Conservation (phyloP, 2,329 filamentous ascomycete genomes). For the Nannizzia gypsea region DNA sequence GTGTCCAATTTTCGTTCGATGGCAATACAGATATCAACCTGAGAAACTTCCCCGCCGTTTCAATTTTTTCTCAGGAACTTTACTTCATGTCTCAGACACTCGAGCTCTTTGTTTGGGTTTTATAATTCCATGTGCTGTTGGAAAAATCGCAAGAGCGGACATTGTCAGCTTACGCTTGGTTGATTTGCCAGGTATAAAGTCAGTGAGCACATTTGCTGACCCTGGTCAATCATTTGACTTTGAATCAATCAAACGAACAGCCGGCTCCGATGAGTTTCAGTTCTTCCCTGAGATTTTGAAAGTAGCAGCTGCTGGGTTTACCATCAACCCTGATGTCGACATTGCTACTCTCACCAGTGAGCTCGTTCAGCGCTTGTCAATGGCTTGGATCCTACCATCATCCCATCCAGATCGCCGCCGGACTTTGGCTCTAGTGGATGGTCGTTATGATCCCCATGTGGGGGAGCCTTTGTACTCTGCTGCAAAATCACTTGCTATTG, state of each 20-base stretch:
- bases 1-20: too few relatives aligned
- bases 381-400: conserved; percentile 12
- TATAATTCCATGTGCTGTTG: conserved; percentile 6
- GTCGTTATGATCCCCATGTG: conserved; percentile 16
- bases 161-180: conserved; percentile 8
- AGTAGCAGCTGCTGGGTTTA: too few relatives aligned
- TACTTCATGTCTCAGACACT: too few relatives aligned
- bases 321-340: too few relatives aligned
- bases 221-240: neutral
- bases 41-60: too few relatives aligned
- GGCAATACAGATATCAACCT: too few relatives aligned
- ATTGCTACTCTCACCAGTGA: too few relatives aligned
- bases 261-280: too few relatives aligned
- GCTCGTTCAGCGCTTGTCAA: conserved; percentile 12
- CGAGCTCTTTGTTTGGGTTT: neutral
- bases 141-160: conserved; percentile 9
- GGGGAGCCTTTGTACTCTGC: conserved; percentile 9
- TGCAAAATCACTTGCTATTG: conserved; percentile 27
- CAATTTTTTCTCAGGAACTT: too few relatives aligned
- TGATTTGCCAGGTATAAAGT: neutral
- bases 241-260: too few relatives aligned
- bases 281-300: too few relatives aligned
- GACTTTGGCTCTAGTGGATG: conserved; percentile 16
- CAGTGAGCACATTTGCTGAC: neutral
- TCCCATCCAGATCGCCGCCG: neutral